Evolutionary conservation across 768 basidiomycete species (phyloP), one percentile per base, ranked within the genome.

Genomic region (Pisolithus orientalis): DNA sequence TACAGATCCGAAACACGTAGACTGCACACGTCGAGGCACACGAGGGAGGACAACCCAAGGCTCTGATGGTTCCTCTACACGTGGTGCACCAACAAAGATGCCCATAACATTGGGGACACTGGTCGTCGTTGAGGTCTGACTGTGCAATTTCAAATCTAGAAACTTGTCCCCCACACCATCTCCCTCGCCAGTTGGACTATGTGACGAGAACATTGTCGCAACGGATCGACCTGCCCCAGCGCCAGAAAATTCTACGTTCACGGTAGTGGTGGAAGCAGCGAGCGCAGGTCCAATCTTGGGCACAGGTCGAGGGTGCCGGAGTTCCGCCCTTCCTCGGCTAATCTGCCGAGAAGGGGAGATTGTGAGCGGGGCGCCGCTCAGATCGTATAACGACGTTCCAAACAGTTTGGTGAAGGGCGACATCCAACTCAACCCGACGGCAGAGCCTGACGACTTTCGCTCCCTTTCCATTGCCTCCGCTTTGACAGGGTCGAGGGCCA

Each of bases 191-290:
- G 57, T 28, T 13, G 66, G 59, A 48, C 67, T 6, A 16, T 17
- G 63, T 32, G 67, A 57, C 32, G 66, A 68, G 43, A 71, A 66
- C 44, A 75, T 63, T 50, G 69, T 78, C 21, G 78, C 75, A 50
- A 80, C 70, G 6, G 80, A 78, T 54, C 79, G 72, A n/a, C 82
- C 78, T 11, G 76, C 72, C 9, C 81, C 87, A 1, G 80, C 70
- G 4, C 89, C 86, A 3, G 84, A 89, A 68, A 97, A 98, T 73
- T 96, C 94, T 51, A 99, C 95, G 53, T 94, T 96, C 59, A 98
- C 94, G 1, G 92, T 94, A 46, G 90, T 94, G 2, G 89, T 76
- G 21, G 90, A 90, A 9, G 96, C 91, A 10, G 87, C 84, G 29
- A 93, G 79, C 10, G 90, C 91, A 2, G 94, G 87, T 1, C 82